Conservation (phyloP, 371 early-diverging fungal genomes). For the Capillidium rhysosporum region DNA sequence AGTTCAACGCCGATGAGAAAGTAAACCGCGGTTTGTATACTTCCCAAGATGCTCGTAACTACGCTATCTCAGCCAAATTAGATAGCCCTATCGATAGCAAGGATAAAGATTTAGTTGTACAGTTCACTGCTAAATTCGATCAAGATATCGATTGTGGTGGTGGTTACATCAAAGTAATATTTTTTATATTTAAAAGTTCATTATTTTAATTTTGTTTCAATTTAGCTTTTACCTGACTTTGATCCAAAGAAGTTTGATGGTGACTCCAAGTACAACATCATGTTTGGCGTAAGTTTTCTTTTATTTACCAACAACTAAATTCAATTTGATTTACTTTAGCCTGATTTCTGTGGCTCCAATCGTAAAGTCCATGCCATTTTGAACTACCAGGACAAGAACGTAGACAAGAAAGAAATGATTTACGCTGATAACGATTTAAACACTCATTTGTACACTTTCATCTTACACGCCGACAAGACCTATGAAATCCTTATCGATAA, state of each 20-base stretch:
- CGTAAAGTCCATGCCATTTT: conserved; percentile 90
- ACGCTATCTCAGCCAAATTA: conserved; percentile 57
- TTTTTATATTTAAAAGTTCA: conserved; percentile 8
- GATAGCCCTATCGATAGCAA: conserved; percentile 44
- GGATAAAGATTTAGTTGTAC: conserved; percentile 53
- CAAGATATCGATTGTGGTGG: conserved; percentile 90
- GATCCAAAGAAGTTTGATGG: conserved; percentile 60
- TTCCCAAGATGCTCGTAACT: conserved; percentile 66
- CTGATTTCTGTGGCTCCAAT: conserved; percentile 84
- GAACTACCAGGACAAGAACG: conserved; percentile 82
- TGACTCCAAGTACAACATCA: conserved; percentile 83
- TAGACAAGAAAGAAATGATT: conserved; percentile 38
- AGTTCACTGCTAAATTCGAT: conserved; percentile 92
- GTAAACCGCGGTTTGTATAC: conserved; percentile 54
- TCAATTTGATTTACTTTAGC: conserved; percentile 18
- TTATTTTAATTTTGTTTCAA: conserved; percentile 1
- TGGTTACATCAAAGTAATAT: conserved; percentile 76
- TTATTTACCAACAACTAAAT: background rate
- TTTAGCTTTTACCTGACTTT: conserved; percentile 15
- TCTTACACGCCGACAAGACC: conserved; percentile 39
- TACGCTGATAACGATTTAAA: conserved; percentile 45
- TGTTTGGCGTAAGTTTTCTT: conserved; percentile 37
- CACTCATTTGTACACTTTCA: conserved; percentile 79
- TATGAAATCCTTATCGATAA: conserved; percentile 42
- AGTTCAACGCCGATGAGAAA: conserved; percentile 55